phyloP scores from a whole-genome alignment of 1,139 yeast genomes.

The Meyerozyma sp. region DNA sequence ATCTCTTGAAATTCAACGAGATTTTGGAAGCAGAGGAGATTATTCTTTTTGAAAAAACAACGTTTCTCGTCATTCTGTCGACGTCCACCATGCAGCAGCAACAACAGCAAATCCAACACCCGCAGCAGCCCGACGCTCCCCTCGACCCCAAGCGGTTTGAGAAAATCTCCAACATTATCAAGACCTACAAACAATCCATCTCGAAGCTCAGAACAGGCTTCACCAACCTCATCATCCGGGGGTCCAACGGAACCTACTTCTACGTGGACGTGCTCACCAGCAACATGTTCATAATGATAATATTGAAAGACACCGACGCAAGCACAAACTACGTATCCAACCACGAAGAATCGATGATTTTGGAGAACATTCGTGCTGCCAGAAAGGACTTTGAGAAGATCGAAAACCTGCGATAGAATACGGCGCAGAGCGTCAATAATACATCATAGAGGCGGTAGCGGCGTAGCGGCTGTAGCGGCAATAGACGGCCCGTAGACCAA shows the following conservation, averaged over 20 bases:
- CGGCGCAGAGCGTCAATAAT: constrained; percentile 1
- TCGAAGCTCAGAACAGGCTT: constrained; percentile 83
- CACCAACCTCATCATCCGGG: constrained; percentile 70
- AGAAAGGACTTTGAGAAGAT: constrained; percentile 62
- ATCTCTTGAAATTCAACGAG: constrained; percentile 67
- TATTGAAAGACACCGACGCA: constrained; percentile 36
- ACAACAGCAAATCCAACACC: constrained; percentile 6
- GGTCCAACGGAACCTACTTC: constrained; percentile 64
- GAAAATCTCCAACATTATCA: constrained; percentile 88
- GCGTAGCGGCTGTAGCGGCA: too few species aligned
- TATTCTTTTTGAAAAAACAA: constrained; percentile 86
- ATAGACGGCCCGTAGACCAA: too few species aligned
- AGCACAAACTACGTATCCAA: constrained; percentile 25
- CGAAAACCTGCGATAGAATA: constrained; percentile 20
- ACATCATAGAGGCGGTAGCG: too few species aligned
- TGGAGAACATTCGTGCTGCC: constrained; percentile 66
- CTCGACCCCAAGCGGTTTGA: constrained; percentile 91
- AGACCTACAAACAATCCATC: constrained; percentile 90
- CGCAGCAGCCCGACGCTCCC: constrained; percentile 7
- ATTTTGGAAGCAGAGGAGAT: constrained; percentile 86
- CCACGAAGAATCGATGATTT: constrained; percentile 57
- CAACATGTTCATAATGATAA: constrained; percentile 74
- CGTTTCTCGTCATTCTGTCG: constrained; percentile 84
- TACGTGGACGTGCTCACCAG: constrained; percentile 64
- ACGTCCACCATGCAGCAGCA: constrained; percentile 40